Conservation (phyloP, 108 stramenopile species). For the Licmophora abbreviata region DNA sequence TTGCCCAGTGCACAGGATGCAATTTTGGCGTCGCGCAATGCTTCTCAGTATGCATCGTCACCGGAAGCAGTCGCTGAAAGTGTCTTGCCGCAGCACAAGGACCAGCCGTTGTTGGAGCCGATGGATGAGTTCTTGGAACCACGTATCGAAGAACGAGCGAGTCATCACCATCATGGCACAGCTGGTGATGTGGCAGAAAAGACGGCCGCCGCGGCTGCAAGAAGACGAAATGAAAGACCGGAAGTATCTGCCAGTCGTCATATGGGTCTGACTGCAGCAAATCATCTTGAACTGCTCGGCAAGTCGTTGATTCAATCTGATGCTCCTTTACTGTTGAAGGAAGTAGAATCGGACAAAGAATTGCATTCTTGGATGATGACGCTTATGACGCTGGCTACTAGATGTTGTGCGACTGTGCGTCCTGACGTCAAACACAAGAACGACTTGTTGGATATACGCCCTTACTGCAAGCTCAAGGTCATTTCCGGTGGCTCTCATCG, state of each 20-base stretch:
- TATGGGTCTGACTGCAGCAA: constrained; percentile 49
- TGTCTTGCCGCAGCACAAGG: neutral
- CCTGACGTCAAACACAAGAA: constrained; percentile 86
- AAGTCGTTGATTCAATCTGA: constrained; percentile 51
- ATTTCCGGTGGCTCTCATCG: constrained; percentile 78
- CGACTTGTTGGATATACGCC: constrained; percentile 79
- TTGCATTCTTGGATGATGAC: constrained; percentile 49
- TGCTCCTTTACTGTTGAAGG: constrained; percentile 57
- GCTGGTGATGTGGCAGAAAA: too few relatives aligned
- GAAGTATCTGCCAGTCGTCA: constrained; percentile 28
- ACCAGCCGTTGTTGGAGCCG: constrained; percentile 1
- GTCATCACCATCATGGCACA: too few relatives aligned
- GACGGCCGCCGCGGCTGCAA: constrained; percentile 14
- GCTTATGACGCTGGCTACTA: constrained; percentile 67
- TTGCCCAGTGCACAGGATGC: neutral
- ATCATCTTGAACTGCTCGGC: constrained; percentile 64
- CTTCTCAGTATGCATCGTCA: neutral
- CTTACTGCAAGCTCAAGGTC: constrained; percentile 54
- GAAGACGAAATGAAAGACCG: constrained; percentile 6
- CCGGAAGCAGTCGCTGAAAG: neutral
- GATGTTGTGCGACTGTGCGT: constrained; percentile 79
- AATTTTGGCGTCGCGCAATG: neutral
- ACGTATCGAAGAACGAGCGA: too few relatives aligned
- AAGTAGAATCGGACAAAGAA: constrained; percentile 15
- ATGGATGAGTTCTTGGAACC: constrained; percentile 3